Conservation (phyloP, 441 rosid genomes). For the Pelargonium cotyledonis region DNA sequence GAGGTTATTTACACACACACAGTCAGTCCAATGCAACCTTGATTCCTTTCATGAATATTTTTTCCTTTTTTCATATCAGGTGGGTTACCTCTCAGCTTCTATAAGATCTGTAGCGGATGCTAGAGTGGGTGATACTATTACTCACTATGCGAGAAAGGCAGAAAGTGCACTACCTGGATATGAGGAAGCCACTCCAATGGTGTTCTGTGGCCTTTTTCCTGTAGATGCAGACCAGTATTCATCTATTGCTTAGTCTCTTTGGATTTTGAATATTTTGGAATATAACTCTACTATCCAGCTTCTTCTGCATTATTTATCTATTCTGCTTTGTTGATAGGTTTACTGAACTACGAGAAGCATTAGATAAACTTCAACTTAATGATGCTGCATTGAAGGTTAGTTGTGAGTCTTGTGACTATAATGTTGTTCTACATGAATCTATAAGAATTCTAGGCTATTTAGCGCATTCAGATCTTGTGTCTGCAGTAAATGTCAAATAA, state of each 20-base stretch:
- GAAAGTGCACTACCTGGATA: constrained; percentile 80
- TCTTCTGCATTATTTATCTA: constrained; percentile 20
- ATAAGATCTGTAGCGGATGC: constrained; percentile 96
- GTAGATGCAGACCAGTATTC: constrained; percentile 94
- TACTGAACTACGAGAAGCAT: constrained; percentile 84
- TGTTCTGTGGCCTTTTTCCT: constrained; percentile 96
- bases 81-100: constrained; percentile 93
- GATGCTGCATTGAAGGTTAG: constrained; percentile 91
- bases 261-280: constrained; percentile 3
- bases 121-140: constrained; percentile 91
- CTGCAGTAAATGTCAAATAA: not conserved
- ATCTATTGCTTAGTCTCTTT: constrained; percentile 22
- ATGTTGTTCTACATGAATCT: not conserved
- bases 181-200: constrained; percentile 95
- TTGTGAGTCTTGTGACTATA: not conserved
- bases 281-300: constrained; percentile 9
- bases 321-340: constrained; percentile 45
- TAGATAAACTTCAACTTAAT: constrained; percentile 91
- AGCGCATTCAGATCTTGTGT: not conserved
- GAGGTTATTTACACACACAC: not conserved
- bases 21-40: not conserved
- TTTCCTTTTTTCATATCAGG: constrained; percentile 36
- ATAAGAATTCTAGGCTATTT: not conserved
- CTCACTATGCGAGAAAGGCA: constrained; percentile 61
- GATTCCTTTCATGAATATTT: too few relatives aligned